Percentiles rank a stretch among this genome's conserved stretches.
Conservation (phyloP, 768 basidiomycete genomes). For the Sarcomyxa edulis region DNA sequence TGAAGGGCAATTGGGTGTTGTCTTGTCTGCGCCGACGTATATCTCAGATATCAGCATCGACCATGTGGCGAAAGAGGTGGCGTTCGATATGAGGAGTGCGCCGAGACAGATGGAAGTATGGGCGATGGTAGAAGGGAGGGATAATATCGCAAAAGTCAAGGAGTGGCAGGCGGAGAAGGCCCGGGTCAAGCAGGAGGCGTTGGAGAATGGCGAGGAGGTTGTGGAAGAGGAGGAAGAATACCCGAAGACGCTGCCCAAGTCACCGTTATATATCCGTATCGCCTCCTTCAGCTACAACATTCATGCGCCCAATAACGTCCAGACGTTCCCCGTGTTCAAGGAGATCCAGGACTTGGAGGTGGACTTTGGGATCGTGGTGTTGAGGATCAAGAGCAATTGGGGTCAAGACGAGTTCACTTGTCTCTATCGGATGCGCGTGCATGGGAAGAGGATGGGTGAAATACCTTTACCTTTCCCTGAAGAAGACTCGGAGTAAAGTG, state of each 20-base stretch:
- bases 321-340: slow-evolving; percentile 72
- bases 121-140: slow-evolving; percentile 78
- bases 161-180: slow-evolving; percentile 48
- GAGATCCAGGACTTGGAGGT: slow-evolving; percentile 67
- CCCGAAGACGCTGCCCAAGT: slow-evolving; percentile 41
- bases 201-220: slow-evolving; percentile 21
- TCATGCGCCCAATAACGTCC: slow-evolving; percentile 55
- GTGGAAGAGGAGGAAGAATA: slow-evolving; percentile 32
- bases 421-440: slow-evolving; percentile 80
- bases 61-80: slow-evolving; percentile 79
- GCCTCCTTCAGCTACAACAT: slow-evolving; percentile 63
- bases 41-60: slow-evolving; percentile 83
- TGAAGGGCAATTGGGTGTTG: slow-evolving; percentile 78
- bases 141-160: slow-evolving; percentile 58
- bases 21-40: slow-evolving; percentile 66
- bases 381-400: slow-evolving; percentile 84
- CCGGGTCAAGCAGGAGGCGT: slow-evolving; percentile 24
- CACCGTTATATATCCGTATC: slow-evolving; percentile 54
- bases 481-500: too few relatives aligned
- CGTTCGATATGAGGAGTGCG: slow-evolving; percentile 75
- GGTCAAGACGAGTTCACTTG: slow-evolving; percentile 82
- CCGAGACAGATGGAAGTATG: slow-evolving; percentile 88
- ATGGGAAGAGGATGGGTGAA: slow-evolving; percentile 52
- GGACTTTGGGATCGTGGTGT: slow-evolving; percentile 81
- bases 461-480: slow-evolving; percentile 28